A percentile compares a stretch with the other conserved stretches of the same genome.
phyloP scores from a whole-genome alignment of 2,329 filamentous ascomycete genomes.

The Teratosphaeria zuluensis region DNA sequence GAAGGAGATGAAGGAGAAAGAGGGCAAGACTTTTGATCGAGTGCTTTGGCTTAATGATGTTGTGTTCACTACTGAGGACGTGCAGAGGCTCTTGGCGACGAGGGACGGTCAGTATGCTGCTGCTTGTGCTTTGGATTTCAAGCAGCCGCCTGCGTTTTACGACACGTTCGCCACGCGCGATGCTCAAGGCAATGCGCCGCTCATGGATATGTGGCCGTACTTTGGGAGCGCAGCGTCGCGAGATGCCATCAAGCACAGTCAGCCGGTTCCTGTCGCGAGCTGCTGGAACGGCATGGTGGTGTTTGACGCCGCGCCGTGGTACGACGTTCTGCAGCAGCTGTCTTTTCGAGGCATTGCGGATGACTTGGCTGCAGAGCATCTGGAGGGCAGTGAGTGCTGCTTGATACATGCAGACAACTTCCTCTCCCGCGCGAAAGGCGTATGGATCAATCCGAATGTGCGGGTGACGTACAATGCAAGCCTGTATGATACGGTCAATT shows the following conservation, averaged over 20 bases:
- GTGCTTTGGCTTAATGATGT: constrained; percentile 57
- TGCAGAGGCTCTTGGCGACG: constrained; percentile 47
- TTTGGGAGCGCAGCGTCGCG: constrained; percentile 45
- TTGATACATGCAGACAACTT: constrained; percentile 65
- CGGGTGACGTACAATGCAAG: constrained; percentile 51
- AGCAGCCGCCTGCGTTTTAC: constrained; percentile 58
- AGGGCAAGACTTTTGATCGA: constrained; percentile 48
- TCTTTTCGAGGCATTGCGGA: constrained; percentile 57
- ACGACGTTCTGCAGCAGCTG: constrained; percentile 32
- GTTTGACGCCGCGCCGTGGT: constrained; percentile 49
- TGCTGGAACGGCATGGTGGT: constrained; percentile 53
- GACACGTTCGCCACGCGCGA: constrained; percentile 63
- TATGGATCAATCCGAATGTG: constrained; percentile 61
- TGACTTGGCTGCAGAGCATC: constrained; percentile 47
- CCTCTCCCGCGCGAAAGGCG: constrained; percentile 41
- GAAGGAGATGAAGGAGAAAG: constrained; percentile 35
- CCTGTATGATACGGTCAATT: constrained; percentile 18
- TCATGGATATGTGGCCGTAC: constrained; percentile 51
- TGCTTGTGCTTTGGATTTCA: constrained; percentile 54
- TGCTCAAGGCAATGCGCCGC: constrained; percentile 39
- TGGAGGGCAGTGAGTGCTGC: constrained; percentile 74
- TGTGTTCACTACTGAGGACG: constrained; percentile 50
- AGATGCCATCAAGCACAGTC: constrained; percentile 42
- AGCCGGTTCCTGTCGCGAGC: constrained; percentile 50
- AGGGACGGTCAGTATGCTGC: constrained; percentile 51